Evolutionary conservation across 176 grass and related monocot species (phyloP).

Genomic region (Rhynchospora breviuscula): DNA sequence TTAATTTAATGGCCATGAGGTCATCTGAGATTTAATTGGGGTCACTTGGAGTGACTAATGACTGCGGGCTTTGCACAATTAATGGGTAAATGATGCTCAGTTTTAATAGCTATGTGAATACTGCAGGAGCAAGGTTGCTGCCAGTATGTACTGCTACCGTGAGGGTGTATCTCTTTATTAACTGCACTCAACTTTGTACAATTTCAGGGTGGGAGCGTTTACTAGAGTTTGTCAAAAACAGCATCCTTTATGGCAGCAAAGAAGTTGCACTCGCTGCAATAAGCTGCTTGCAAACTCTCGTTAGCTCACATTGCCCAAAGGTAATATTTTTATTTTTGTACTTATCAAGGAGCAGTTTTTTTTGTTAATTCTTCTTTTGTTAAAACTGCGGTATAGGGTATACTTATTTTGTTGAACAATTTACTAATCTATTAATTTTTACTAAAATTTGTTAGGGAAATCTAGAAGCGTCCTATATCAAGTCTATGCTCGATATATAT

Average conservation of each 20-base stretch:
- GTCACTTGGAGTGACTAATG: not conserved
- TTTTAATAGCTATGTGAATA: not conserved
- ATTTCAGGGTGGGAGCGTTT: conserved; percentile 74
- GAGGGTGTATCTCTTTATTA: not conserved
- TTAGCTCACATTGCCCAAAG: conserved; percentile 88
- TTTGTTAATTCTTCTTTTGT: not conserved
- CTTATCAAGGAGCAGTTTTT: not conserved
- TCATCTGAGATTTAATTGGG: not conserved
- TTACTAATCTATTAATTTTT: not conserved
- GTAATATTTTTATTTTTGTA: conserved; percentile 28
- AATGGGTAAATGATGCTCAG: not conserved
- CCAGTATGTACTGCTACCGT: not conserved
- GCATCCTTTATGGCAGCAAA: conserved; percentile 90
- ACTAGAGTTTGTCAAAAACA: conserved; percentile 81
- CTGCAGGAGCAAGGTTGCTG: not conserved
- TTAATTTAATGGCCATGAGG: not conserved
- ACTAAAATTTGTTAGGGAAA: conserved; percentile 63
- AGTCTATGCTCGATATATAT: conserved; percentile 94
- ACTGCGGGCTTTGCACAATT: too few species aligned
- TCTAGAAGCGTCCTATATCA: conserved; percentile 68
- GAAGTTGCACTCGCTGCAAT: conserved; percentile 97
- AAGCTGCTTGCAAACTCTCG: conserved; percentile 85
- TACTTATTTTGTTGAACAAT: not conserved
- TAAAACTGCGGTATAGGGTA: not conserved
- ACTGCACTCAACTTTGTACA: conserved; percentile 15